Percentiles rank a stretch among this genome's conserved stretches.
These are phyloP conservation scores for Malassezia nana DNA, from an alignment of 1,284 basidiomycete genomes.

Conservation along the genomic window DNA sequence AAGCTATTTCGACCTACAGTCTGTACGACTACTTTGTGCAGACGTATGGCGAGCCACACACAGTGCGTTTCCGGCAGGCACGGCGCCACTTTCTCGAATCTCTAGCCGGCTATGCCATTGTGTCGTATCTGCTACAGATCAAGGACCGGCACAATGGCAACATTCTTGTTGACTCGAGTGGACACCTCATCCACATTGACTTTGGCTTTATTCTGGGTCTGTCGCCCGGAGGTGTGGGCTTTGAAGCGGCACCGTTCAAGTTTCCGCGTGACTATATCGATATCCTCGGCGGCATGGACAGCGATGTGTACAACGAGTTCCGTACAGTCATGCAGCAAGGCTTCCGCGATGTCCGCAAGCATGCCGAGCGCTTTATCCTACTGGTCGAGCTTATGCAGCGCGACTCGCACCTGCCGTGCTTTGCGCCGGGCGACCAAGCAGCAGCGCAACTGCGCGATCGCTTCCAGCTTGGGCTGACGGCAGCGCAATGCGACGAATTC, in stretches of 20 bases:
- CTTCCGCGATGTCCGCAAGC: conserved; percentile 85
- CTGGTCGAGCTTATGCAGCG: conserved; percentile 81
- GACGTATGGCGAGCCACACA: conserved; percentile 34
- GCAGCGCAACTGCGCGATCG: conserved; percentile 73
- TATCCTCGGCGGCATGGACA: conserved; percentile 77
- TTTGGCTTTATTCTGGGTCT: conserved; percentile 88
- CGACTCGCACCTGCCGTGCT: conserved; percentile 91
- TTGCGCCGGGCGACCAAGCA: conserved; percentile 80
- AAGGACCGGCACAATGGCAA: conserved; percentile 99
- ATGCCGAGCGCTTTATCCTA: conserved; percentile 91
- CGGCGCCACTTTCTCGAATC: conserved; percentile 77
- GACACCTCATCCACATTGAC: conserved; percentile 85
- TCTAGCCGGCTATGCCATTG: conserved; percentile 77
- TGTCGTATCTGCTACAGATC: conserved; percentile 91
- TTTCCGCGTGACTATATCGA: conserved; percentile 91
- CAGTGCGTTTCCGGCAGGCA: conserved; percentile 53
- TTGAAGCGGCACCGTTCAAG: conserved; percentile 98
- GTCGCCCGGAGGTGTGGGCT: conserved; percentile 88
- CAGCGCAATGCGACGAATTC: conserved; percentile 75
- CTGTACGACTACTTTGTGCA: conserved; percentile 44
- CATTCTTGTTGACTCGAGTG: conserved; percentile 87
- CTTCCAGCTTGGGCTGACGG: conserved; percentile 82
- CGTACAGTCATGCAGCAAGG: conserved; percentile 77
- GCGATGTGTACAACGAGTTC: conserved; percentile 72
- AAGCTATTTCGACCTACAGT: conserved; percentile 31